Evolutionary conservation across 2,329 filamentous ascomycete genomes (phyloP).

Genomic region (Botrytis sinoallii): DNA sequence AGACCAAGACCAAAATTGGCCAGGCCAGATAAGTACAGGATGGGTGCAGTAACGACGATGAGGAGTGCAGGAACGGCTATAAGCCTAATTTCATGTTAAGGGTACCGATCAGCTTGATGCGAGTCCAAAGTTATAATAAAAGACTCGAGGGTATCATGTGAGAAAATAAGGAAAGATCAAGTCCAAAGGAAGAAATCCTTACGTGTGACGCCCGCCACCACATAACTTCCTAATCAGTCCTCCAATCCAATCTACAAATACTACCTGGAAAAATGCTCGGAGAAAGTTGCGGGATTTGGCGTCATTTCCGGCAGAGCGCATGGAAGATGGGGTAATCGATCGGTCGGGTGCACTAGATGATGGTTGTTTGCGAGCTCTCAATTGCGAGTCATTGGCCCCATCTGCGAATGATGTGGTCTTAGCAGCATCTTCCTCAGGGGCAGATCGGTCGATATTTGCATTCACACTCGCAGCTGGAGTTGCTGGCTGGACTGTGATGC

Average conservation of each 20-base stretch:
- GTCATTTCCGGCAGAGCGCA: constrained; percentile 31
- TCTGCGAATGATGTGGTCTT: constrained; percentile 30
- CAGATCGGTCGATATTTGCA: constrained; percentile 3
- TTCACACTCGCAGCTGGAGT: constrained; percentile 25
- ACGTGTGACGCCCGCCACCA: constrained; percentile 33
- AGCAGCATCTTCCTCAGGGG: constrained; percentile 21
- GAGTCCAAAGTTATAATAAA: constrained; percentile 4
- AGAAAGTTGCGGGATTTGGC: constrained; percentile 32
- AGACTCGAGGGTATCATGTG: constrained; percentile 14
- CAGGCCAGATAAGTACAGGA: constrained; percentile 29
- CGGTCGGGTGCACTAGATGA: constrained; percentile 26
- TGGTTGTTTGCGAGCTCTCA: constrained; percentile 29
- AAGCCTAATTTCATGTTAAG: constrained; percentile 28
- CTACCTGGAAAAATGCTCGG: constrained; percentile 36
- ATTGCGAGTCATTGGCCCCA: constrained; percentile 23
- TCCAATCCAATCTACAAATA: constrained; percentile 40
- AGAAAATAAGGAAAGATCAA: constrained; percentile 9
- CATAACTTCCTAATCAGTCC: constrained; percentile 34
- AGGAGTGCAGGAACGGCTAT: constrained; percentile 29
- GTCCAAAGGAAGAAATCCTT: constrained; percentile 26
- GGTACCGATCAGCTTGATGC: constrained; percentile 17
- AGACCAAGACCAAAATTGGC: constrained; percentile 11
- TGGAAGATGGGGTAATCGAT: constrained; percentile 34
- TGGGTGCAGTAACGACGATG: constrained; percentile 28
- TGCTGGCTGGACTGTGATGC: constrained; percentile 29